Evolutionary conservation across 2,329 filamentous ascomycete genomes (phyloP), one percentile per base, ranked within the genome.

Genomic region (Thielaviopsis cerberus): DNA sequence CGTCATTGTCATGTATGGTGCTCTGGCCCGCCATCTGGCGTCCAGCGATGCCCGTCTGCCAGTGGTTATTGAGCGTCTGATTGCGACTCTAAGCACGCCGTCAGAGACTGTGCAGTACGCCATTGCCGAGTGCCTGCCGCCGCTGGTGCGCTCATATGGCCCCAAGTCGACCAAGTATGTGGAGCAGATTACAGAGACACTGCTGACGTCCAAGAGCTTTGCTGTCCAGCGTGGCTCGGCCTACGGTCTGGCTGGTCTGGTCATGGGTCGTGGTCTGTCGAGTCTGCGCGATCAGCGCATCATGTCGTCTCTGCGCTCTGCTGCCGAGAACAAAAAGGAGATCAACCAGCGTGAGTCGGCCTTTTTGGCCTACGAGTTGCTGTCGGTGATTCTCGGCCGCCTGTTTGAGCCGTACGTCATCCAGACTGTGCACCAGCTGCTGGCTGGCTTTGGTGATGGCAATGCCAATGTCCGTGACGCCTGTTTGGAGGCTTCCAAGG

Each of bases 51-150:
- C 81, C 63, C 90, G 94, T 65, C 81, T 97, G 54, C 88, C 90
- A 0, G 82, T 85, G 59, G 92, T 98, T 52, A 83, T 98, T 55
- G 84, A 91, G 64, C 82, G 89, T 62, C 76, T 98, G 23, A 76
- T 98, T 58, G 81, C 82, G 23, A 96, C 94, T 6, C 75, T 98
- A 51, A 92, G 85, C 68, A 97, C 91, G 13, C 92, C 92, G 26
- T 97, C 92, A 0, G 92, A 98, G 70, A 90, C 88, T 17, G 92
- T 98, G 1, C 92, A 98, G 69, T 96, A 92, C 67, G 92, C 92
- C 53, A 90, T 97, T 60, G 89, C 94, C 3, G 88, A 92, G 66
- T 98, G 92, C 65, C 74, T 98, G 23, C 91, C 92, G 15, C 90
- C 92, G 1, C 76, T 98, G n/a, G 82, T 98, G 30, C 83, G 81